Percentiles rank a stretch among this genome's conserved stretches.
Evolutionary conservation across 179 eudicot species (phyloP).

Genomic region (Drosera spatulata): DNA sequence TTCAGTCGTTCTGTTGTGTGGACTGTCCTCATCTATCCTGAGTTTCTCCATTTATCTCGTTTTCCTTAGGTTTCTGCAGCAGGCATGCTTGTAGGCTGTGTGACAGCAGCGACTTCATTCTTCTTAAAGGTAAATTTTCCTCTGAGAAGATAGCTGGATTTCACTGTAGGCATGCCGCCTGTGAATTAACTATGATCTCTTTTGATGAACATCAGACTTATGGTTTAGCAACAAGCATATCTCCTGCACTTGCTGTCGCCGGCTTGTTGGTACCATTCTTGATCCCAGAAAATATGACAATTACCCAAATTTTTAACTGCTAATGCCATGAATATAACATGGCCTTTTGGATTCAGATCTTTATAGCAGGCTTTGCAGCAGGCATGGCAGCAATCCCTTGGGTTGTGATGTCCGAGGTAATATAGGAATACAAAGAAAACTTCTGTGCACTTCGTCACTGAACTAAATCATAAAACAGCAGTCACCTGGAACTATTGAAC

Average conservation of each 20-base stretch:
- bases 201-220: slow-evolving; percentile 10
- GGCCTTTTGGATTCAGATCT: slow-evolving; percentile 15
- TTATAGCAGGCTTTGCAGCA: slow-evolving; percentile 45
- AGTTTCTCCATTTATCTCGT: too few species aligned
- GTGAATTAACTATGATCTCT: not conserved
- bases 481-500: not conserved
- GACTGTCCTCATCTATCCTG: too few species aligned
- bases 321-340: too few species aligned
- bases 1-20: too few species aligned
- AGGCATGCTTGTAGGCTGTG: slow-evolving; percentile 29
- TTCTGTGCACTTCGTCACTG: too few species aligned
- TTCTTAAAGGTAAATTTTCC: slow-evolving; percentile 24
- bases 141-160: not conserved
- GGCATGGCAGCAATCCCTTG: slow-evolving; percentile 92
- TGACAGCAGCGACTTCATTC: slow-evolving; percentile 24
- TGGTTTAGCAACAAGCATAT: slow-evolving; percentile 16
- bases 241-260: slow-evolving; percentile 24
- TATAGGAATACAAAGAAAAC: too few species aligned
- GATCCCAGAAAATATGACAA: not conserved
- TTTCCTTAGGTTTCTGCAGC: slow-evolving; percentile 27
- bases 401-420: slow-evolving; percentile 94
- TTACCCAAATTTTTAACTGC: too few species aligned
- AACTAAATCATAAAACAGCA: too few species aligned
- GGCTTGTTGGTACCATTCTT: slow-evolving; percentile 28
- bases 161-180: not conserved